A percentile compares a stretch with the other conserved stretches of the same genome.
Evolutionary conservation across 2,329 filamentous ascomycete genomes (phyloP).

Genomic region (Fusarium clavum): DNA sequence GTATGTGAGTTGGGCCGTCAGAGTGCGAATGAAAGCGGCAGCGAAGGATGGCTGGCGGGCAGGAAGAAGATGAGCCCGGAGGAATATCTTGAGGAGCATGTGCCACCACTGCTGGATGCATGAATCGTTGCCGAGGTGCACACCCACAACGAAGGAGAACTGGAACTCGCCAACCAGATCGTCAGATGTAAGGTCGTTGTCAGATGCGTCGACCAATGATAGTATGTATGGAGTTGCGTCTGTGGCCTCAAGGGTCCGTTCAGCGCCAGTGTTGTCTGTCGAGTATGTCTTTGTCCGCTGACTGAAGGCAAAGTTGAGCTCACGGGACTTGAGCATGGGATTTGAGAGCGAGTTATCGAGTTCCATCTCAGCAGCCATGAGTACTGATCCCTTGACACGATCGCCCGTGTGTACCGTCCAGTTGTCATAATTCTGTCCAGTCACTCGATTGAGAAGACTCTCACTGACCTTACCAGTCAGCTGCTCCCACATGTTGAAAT

Average conservation of each 20-base stretch:
- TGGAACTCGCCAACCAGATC: conserved; percentile 71
- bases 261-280: conserved; percentile 51
- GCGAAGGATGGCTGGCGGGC: conserved; percentile 58
- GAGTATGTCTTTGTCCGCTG: conserved; percentile 58
- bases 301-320: conserved; percentile 62
- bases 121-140: conserved; percentile 67
- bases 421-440: conserved; percentile 54
- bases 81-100: conserved; percentile 62
- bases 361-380: conserved; percentile 53
- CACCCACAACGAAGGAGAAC: conserved; percentile 68
- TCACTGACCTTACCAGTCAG: conserved; percentile 63
- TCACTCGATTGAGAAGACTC: conserved; percentile 60
- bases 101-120: conserved; percentile 74
- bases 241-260: conserved; percentile 57
- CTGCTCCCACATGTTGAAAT: conserved; percentile 61
- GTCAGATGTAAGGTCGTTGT: conserved; percentile 46
- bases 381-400: conserved; percentile 58
- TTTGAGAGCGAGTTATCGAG: conserved; percentile 55
- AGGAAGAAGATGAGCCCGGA: conserved; percentile 62
- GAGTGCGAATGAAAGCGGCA: conserved; percentile 59
- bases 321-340: conserved; percentile 50
- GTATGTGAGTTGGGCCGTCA: conserved; percentile 68
- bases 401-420: conserved; percentile 68
- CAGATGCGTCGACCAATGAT: conserved; percentile 51
- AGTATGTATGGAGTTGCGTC: conserved; percentile 63